phyloP scores from a whole-genome alignment of 148 eudicot species.

The Gaultheria prostrata region DNA sequence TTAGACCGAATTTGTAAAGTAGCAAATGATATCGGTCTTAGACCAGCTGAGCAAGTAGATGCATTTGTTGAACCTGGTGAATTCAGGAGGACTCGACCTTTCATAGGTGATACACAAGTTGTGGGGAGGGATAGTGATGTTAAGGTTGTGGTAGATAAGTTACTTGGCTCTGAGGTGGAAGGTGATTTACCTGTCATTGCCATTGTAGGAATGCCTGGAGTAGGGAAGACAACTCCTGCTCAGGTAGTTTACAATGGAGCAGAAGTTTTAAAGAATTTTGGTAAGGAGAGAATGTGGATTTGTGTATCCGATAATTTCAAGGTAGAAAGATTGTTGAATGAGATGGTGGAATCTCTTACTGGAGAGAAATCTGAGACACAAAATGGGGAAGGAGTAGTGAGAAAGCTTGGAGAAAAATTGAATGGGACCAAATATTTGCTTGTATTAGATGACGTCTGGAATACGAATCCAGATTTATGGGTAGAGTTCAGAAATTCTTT shows the following conservation, averaged over 20 bases:
- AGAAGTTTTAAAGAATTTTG: neutral
- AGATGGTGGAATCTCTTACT: slow-evolving; percentile 1
- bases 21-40: neutral
- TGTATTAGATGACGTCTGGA: slow-evolving; percentile 23
- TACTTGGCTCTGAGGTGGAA: neutral
- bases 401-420: neutral
- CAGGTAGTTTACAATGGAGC: neutral
- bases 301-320: too few species aligned
- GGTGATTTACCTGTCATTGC: neutral
- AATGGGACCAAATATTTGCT: slow-evolving; percentile 14
- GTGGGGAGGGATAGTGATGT: slow-evolving; percentile 16
- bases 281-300: too few species aligned
- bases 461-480: neutral
- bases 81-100: neutral
- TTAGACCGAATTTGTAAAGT: neutral
- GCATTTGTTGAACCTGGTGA: too few species aligned
- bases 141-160: neutral
- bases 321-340: neutral
- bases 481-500: neutral
- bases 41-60: neutral
- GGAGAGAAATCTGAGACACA: too few species aligned
- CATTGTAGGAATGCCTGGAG: neutral
- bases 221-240: neutral
- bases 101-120: neutral
- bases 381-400: neutral